phyloP scores from a whole-genome alignment of 805 yeast genomes.

The Wickerhamiella cacticola region DNA sequence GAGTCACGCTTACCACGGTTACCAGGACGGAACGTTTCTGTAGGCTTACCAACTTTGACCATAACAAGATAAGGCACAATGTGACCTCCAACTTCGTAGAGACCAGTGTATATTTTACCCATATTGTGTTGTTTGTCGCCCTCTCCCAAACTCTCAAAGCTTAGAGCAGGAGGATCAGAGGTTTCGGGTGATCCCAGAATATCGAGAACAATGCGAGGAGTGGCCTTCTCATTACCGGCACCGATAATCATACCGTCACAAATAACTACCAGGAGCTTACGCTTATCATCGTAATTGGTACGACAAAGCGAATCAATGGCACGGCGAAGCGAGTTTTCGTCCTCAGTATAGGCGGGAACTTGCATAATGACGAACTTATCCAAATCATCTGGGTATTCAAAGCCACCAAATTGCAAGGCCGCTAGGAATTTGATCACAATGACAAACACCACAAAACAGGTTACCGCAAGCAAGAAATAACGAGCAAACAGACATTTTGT shows the following conservation, averaged over 20 bases:
- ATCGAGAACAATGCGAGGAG: conserved; percentile 43
- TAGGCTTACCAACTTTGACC: conserved; percentile 47
- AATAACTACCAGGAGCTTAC: conserved; percentile 42
- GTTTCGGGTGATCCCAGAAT: conserved; percentile 35
- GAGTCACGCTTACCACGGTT: conserved; percentile 58
- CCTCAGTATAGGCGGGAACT: conserved; percentile 53
- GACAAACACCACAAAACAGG: conserved; percentile 30
- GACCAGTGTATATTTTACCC: conserved; percentile 52
- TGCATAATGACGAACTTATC: conserved; percentile 33
- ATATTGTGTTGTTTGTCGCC: conserved; percentile 47
- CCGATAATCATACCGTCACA: conserved; percentile 54
- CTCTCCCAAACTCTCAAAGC: conserved; percentile 47
- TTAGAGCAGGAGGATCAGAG: conserved; percentile 38
- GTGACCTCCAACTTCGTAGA: conserved; percentile 44
- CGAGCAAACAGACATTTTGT: conserved; percentile 32
- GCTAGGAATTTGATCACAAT: conserved; percentile 32
- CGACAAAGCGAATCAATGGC: conserved; percentile 48
- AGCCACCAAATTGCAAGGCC: conserved; percentile 31
- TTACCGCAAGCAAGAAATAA: conserved; percentile 33
- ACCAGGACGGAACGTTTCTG: conserved; percentile 42
- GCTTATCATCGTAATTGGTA: conserved; percentile 44
- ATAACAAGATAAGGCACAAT: conserved; percentile 43
- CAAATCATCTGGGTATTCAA: conserved; percentile 30
- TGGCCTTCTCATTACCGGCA: conserved; percentile 44
- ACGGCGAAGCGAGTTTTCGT: conserved; percentile 41